Percentiles rank a stretch among this genome's conserved stretches.
Evolutionary conservation across 1,139 yeast genomes (phyloP).

Genomic region (Taiozyma sp.): DNA sequence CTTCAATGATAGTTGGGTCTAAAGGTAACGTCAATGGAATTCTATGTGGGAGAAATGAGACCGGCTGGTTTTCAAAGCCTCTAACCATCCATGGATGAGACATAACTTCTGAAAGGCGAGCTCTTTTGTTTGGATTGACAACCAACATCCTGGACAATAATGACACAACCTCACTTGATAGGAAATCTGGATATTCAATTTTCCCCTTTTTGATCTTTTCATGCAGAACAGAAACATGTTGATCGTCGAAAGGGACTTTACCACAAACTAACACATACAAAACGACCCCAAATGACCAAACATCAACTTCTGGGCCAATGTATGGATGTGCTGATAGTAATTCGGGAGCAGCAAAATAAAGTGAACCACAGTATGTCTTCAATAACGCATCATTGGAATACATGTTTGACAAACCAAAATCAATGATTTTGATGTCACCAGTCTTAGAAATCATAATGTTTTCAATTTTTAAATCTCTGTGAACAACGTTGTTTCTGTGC

Average conservation of each 20-base stretch:
- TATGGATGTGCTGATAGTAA: slow-evolving; percentile 89
- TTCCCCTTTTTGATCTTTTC: slow-evolving; percentile 91
- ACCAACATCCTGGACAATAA: slow-evolving; percentile 85
- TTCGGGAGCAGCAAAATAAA: slow-evolving; percentile 98
- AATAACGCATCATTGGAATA: slow-evolving; percentile 69
- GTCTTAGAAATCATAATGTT: slow-evolving; percentile 90
- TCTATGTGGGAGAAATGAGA: slow-evolving; percentile 72
- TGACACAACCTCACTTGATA: slow-evolving; percentile 81
- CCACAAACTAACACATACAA: slow-evolving; percentile 94
- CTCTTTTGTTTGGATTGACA: slow-evolving; percentile 81
- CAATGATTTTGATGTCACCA: slow-evolving; percentile 94
- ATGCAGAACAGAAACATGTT: slow-evolving; percentile 86
- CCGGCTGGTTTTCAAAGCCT: slow-evolving; percentile 76
- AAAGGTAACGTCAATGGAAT: slow-evolving; percentile 72
- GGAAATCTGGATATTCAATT: slow-evolving; percentile 85
- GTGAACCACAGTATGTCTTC: slow-evolving; percentile 94
- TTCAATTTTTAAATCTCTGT: slow-evolving; percentile 94
- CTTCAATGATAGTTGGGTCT: slow-evolving; percentile 63
- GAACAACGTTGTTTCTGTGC: slow-evolving; percentile 92
- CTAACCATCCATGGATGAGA: slow-evolving; percentile 94
- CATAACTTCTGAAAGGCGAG: slow-evolving; percentile 71
- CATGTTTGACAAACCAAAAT: slow-evolving; percentile 90
- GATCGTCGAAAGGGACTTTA: slow-evolving; percentile 97
- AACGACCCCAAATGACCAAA: slow-evolving; percentile 98
- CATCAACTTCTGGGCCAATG: slow-evolving; percentile 94